Evolutionary conservation across 139 green algal species (phyloP), one percentile per base, ranked within the genome.

Genomic region (Micromonas pusilla): DNA sequence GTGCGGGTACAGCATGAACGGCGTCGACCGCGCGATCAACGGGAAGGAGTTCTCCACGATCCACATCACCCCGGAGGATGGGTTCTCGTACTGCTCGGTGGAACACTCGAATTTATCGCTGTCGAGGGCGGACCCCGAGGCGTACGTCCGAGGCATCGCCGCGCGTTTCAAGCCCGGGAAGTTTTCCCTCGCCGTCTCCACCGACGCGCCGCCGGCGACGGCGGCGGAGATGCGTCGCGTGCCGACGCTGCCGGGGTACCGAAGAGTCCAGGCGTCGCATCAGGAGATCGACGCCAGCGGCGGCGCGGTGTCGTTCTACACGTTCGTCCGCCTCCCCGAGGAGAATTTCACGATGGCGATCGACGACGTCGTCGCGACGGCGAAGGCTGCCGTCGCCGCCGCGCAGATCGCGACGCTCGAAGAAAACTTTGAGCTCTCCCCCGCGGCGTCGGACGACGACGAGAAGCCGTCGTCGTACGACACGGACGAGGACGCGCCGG

Each of bases 1-100:
- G 6, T 98, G 94, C 85, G 95, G 96, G 57, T 99, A 98, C 91
- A 94, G 86, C 63, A 97, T 99, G 92, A 98, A 98, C 79, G 90
- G 88, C 62, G 87, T 97, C 16, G 52, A 85, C 45, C 65, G 70
- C n/a, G 77, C 88, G 31, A 88, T 73, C 9, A 76, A n/a, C 2
- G 86, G 86, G 32, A n/a, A n/a, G 45, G 31, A 75, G 38, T 91
- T 93, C 81, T 92, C 91, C 54, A 99, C 96, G 54, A 95, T 98
- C 72, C 96, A 99, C 83, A 92, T 99, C 84, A 99, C 96, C 0
- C 95, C 95, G 0, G 94, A 99, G 86, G 85, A 89, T 1, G 86
- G 83, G 73, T 97, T 92, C 83, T 91, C 78, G 63, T 99, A 99
- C 72, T 93, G 94, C 2, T 94, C 86, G 38, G 85, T 97, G 26